Evolutionary conservation across 305 asterid species (phyloP).

Genomic region (Rubia peregrina): DNA sequence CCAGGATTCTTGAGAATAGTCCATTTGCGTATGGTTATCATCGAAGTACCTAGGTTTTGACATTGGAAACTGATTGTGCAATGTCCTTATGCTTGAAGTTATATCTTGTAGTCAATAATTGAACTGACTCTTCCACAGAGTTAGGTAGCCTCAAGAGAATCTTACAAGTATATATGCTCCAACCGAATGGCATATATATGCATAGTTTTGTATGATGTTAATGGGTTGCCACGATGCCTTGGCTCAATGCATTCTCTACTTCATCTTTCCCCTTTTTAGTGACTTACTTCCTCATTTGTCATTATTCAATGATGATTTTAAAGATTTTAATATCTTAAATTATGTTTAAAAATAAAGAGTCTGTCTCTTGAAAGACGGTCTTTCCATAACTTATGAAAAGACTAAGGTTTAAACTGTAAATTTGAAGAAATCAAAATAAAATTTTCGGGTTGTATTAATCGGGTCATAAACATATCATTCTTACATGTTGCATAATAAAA

Average conservation of each 20-base stretch:
- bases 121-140: neutral
- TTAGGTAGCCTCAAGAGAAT: neutral
- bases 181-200: constrained; percentile 1
- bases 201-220: neutral
- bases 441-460: too few species aligned
- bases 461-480: too few species aligned
- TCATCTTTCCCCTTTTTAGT: too few species aligned
- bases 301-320: too few species aligned
- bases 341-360: too few species aligned
- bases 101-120: neutral
- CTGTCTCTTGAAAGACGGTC: too few species aligned
- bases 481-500: too few species aligned
- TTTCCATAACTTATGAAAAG: too few species aligned
- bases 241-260: neutral
- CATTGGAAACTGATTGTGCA: neutral
- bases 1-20: neutral
- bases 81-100: neutral
- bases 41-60: neutral
- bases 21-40: constrained; percentile 1
- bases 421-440: too few species aligned
- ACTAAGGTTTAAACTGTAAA: too few species aligned
- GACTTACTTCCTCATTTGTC: too few species aligned
- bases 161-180: neutral
- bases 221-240: neutral
- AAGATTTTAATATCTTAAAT: too few species aligned